Percentiles rank a stretch among this genome's conserved stretches.
Evolutionary conservation across 2,329 filamentous ascomycete genomes (phyloP).

Genomic region (Aspergillus versicolor): DNA sequence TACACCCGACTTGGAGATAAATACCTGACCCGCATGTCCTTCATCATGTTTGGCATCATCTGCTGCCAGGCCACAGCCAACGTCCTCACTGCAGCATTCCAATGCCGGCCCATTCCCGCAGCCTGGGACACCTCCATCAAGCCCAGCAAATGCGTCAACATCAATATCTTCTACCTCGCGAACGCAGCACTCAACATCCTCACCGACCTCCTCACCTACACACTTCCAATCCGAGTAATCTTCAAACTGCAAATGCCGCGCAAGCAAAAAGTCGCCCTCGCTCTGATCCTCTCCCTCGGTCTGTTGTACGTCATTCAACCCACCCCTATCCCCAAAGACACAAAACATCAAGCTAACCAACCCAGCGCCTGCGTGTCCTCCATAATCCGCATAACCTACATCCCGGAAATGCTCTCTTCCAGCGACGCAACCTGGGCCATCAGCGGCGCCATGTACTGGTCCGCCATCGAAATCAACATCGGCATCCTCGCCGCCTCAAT

Average conservation of each 20-base stretch:
- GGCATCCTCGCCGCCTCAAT: conserved; percentile 46
- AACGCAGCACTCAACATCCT: conserved; percentile 61
- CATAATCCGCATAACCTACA: conserved; percentile 48
- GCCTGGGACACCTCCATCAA: conserved; percentile 38
- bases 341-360: not conserved
- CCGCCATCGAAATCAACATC: conserved; percentile 43
- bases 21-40: conserved; percentile 35
- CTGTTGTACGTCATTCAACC: conserved; percentile 38
- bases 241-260: conserved; percentile 47
- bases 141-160: conserved; percentile 44
- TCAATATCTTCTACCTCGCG: conserved; percentile 53
- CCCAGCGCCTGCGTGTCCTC: conserved; percentile 47
- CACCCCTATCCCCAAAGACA: not conserved
- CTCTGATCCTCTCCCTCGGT: conserved; percentile 52
- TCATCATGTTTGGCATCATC: conserved; percentile 43
- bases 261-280: conserved; percentile 49
- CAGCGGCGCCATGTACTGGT: conserved; percentile 47
- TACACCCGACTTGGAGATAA: conserved; percentile 47
- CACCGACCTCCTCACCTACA: conserved; percentile 58
- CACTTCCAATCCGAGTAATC: conserved; percentile 52
- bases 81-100: conserved; percentile 46
- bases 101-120: conserved; percentile 42
- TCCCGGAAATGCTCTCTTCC: conserved; percentile 43
- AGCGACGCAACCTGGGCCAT: conserved; percentile 38
- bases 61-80: conserved; percentile 41